These are phyloP conservation scores for Antrodiella citrinella DNA, from an alignment of 768 basidiomycete species.

Conservation along the genomic window DNA sequence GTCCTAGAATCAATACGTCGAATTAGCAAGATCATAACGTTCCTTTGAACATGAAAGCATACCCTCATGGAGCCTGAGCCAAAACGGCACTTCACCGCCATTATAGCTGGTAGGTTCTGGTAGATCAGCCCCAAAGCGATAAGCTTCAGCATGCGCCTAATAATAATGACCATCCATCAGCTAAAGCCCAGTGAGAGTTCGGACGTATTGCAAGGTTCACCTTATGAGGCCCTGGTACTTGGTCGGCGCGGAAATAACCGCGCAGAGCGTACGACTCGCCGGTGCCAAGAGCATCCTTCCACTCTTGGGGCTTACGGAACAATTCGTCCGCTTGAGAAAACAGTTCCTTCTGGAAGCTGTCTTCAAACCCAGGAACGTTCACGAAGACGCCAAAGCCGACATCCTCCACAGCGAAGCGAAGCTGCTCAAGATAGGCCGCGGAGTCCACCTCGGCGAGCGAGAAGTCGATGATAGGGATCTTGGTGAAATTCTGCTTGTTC, in stretches of 20 bases:
- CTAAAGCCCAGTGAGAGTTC: too few relatives aligned
- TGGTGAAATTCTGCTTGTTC: constrained; percentile 5
- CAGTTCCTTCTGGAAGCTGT: constrained; percentile 15
- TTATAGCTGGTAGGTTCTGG: constrained; percentile 13
- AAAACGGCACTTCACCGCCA: constrained; percentile 19
- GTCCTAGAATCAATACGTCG: constrained; percentile 11
- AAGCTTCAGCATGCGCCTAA: constrained; percentile 25
- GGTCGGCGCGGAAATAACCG: constrained; percentile 23
- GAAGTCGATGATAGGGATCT: constrained; percentile 9
- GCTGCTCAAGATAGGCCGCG: constrained; percentile 5
- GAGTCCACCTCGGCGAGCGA: constrained; percentile 2
- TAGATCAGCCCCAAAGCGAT: constrained; percentile 21
- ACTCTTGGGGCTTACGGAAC: constrained; percentile 20
- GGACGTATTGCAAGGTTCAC: too few relatives aligned
- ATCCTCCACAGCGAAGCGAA: constrained; percentile 21
- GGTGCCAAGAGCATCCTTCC: constrained; percentile 21
- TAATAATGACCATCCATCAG: too few relatives aligned
- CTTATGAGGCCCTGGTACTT: constrained; percentile 18
- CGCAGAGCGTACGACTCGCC: constrained; percentile 18
- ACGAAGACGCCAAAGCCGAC: constrained; percentile 20
- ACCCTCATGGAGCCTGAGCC: constrained; percentile 25
- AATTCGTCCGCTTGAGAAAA: constrained; percentile 17
- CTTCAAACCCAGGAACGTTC: constrained; percentile 25
- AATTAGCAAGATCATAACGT: neutral
- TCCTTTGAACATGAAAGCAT: neutral